phyloP scores from a whole-genome alignment of 257 asterid species.

The Petunia secreta region DNA sequence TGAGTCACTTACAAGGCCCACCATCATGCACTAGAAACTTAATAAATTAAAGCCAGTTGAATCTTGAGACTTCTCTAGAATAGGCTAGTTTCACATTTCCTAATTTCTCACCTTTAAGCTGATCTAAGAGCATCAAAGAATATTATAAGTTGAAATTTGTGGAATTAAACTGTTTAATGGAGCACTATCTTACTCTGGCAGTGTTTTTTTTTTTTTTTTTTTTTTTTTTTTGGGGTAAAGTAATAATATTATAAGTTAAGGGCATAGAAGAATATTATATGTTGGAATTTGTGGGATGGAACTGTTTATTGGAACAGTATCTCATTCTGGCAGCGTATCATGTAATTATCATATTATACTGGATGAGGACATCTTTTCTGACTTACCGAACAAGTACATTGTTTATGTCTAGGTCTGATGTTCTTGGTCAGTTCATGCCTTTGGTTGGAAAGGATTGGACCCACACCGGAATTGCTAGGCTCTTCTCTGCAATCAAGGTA shows the following conservation, averaged over 20 bases:
- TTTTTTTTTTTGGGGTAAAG: too few relatives aligned
- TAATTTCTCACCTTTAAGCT: constrained; percentile 11
- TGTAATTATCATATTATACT: neutral
- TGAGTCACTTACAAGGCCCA: neutral
- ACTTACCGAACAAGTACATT: neutral
- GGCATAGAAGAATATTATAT: neutral
- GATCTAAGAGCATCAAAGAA: neutral
- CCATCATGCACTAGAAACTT: constrained; percentile 11
- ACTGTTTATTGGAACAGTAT: constrained; percentile 11
- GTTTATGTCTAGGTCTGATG: constrained; percentile 80
- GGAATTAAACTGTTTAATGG: neutral
- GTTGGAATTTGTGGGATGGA: neutral
- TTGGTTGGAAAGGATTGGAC: constrained; percentile 99
- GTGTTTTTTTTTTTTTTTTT: neutral
- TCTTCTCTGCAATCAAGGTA: constrained; percentile 98
- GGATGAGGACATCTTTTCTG: neutral
- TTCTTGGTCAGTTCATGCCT: constrained; percentile 99
- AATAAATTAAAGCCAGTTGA: constrained; percentile 2
- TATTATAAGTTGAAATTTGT: neutral
- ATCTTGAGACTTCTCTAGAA: constrained; percentile 13
- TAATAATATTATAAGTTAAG: neutral
- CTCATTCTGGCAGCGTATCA: neutral
- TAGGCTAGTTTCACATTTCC: neutral
- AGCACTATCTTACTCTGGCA: constrained; percentile 7
- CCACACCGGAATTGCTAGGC: constrained; percentile 95